Evolutionary conservation across 192 early-diverging fungal genomes (phyloP).

Genomic region (Coemansia sp.): DNA sequence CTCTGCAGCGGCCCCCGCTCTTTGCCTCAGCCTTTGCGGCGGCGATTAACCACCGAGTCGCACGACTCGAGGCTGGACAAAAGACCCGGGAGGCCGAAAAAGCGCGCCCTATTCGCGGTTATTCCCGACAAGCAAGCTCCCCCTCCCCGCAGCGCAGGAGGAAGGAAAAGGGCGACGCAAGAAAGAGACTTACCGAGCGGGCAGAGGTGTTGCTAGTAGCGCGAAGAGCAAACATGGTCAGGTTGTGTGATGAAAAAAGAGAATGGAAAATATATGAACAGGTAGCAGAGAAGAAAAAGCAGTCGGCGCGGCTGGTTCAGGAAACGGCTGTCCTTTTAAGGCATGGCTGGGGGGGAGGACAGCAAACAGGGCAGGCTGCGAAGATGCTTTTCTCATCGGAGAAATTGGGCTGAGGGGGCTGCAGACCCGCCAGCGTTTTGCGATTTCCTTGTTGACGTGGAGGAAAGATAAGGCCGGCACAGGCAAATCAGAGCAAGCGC

Average conservation of each 20-base stretch:
- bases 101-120: neutral
- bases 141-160: too few species aligned
- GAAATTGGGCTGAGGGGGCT: neutral
- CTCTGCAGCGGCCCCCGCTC: neutral
- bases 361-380: neutral
- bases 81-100: neutral
- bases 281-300: neutral
- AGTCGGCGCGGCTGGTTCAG: neutral
- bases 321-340: conserved; percentile 4
- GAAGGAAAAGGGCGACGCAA: too few species aligned
- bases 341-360: neutral
- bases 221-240: conserved; percentile 51
- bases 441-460: conserved; percentile 7
- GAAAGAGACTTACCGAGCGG: conserved; percentile 47
- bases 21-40: neutral
- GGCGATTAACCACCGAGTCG: conserved; percentile 1
- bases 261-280: conserved; percentile 9
- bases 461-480: conserved; percentile 4
- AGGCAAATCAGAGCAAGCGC: too few species aligned
- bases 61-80: neutral
- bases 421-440: neutral
- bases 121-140: neutral
- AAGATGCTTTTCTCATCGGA: neutral
- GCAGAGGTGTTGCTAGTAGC: conserved; percentile 37
- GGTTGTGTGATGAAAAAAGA: neutral